Percentiles rank a stretch among this genome's conserved stretches.
These are phyloP conservation scores for Barnettozyma salicaria DNA, from an alignment of 805 yeast genomes.

Conservation along the genomic window DNA sequence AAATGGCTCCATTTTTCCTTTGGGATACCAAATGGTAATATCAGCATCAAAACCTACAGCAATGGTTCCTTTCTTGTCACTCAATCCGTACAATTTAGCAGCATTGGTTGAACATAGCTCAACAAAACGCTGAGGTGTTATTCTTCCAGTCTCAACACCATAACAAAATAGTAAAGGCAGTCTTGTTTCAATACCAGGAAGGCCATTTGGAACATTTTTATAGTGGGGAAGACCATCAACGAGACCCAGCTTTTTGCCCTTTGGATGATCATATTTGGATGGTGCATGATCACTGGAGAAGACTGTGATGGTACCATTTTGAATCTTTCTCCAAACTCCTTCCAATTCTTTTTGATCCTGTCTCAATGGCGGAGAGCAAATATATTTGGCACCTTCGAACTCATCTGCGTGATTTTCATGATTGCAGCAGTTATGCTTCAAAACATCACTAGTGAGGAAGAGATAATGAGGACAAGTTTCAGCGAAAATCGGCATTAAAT, in stretches of 20 bases:
- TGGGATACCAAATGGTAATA: conserved; percentile 42
- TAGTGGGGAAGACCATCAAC: conserved; percentile 36
- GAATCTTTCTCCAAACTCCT: conserved; percentile 40
- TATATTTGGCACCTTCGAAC: conserved; percentile 43
- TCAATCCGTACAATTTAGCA: conserved; percentile 40
- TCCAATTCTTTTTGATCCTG: conserved; percentile 33
- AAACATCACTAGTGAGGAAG: conserved; percentile 35
- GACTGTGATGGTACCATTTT: conserved; percentile 43
- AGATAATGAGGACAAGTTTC: conserved; percentile 49
- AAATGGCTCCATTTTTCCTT: conserved; percentile 26
- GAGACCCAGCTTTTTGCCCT: conserved; percentile 39
- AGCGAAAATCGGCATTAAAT: conserved; percentile 38
- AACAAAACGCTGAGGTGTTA: conserved; percentile 37
- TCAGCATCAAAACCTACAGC: conserved; percentile 46
- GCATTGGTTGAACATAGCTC: conserved; percentile 42
- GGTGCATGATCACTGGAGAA: conserved; percentile 45
- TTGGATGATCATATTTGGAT: conserved; percentile 34
- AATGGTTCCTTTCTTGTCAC: conserved; percentile 36
- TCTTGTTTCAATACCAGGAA: conserved; percentile 45
- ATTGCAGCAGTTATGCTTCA: conserved; percentile 26
- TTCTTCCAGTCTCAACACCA: conserved; percentile 38
- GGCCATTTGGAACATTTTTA: conserved; percentile 41
- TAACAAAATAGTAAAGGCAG: conserved; percentile 38
- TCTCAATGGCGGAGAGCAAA: conserved; percentile 47
- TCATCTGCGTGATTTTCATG: conserved; percentile 26